Evolutionary conservation across 352 stramenopile genomes (phyloP), one percentile per base, ranked within the genome.

Genomic region (Phytophthora litchii): DNA sequence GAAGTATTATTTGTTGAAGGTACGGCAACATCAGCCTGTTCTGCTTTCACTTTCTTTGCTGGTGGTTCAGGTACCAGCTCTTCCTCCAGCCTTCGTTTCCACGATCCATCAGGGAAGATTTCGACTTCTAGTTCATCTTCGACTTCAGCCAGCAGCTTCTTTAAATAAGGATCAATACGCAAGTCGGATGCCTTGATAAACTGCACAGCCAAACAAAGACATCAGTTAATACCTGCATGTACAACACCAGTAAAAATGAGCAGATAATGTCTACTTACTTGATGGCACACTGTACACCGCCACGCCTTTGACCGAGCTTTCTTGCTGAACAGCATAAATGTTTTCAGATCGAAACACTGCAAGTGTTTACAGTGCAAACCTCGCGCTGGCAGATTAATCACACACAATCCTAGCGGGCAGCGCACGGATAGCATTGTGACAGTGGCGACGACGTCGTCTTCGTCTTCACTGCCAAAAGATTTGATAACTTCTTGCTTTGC

Each of bases 301-400:
- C 92, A 98, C 41, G 91, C 77, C 34, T 87, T 83, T 16, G 91
- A 96, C 40, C 78, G 77, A 16, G 91, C 84, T 57, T 83, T 90
- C 58, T 94, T 83, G 79, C 95, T 98, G 46, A 95, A 93, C 34
- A 88, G 65, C 17, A 99, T 67, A 64, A 97, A 99, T 3, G 89
- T 97, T 57, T 64, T 78, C 23, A 99, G 69, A 69, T 99, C 95
- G 70, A 99, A 98, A 67, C 96, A 99, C 80, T 98, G 94, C 48
- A 98, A 75, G 63, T 99, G 96, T 50, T 91, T 96, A 65, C 96
- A 99, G 62, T 95, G 57, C 29, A 87, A 65, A 9, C 93, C 93
- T 34, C 96, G 75, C 12, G 95, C 95, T 11, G 96, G 94, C 20
- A 90, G 75, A 48, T 89, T 73, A 44, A 98, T 98, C 20, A 92